Evolutionary conservation across 306 rosid genomes (phyloP).

Genomic region (Hylodesmum podocarpum): DNA sequence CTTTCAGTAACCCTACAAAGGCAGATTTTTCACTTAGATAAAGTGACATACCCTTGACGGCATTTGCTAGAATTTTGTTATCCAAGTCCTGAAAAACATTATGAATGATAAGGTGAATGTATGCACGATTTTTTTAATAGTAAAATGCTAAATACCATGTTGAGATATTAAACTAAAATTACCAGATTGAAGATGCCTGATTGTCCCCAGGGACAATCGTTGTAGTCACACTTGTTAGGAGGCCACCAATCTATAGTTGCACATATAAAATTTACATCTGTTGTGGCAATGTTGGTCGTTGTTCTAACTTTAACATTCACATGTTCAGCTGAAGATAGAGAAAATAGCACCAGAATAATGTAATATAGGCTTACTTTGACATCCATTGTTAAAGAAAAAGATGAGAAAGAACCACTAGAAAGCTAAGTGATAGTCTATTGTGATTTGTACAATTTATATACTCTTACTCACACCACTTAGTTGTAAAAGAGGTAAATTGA

Average conservation of each 20-base stretch:
- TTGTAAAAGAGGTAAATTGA: too few species aligned
- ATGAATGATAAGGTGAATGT: background rate
- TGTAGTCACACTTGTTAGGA: constrained; percentile 51
- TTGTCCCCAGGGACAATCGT: constrained; percentile 59
- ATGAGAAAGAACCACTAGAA: background rate
- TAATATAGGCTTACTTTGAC: constrained; percentile 12
- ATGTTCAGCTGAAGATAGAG: constrained; percentile 29
- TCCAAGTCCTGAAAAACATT: constrained; percentile 58
- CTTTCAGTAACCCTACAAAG: too few species aligned
- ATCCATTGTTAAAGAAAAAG: constrained; percentile 22
- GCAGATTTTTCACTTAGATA: too few species aligned
- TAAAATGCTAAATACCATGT: constrained; percentile 28
- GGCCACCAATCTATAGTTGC: constrained; percentile 86
- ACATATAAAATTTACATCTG: constrained; percentile 61
- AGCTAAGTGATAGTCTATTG: too few species aligned
- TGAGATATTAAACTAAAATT: constrained; percentile 1
- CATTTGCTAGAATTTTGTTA: constrained; percentile 49
- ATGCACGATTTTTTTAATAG: background rate
- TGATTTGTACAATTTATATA: too few species aligned
- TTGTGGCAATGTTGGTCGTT: constrained; percentile 42
- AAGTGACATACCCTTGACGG: constrained; percentile 49
- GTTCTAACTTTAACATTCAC: constrained; percentile 40
- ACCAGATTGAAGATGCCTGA: constrained; percentile 57
- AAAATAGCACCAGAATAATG: constrained; percentile 15
- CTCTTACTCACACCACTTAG: too few species aligned